Percentiles rank a stretch among this genome's conserved stretches.
phyloP scores from a whole-genome alignment of 495 filamentous ascomycete genomes.

The Alectoria sarmentosa region DNA sequence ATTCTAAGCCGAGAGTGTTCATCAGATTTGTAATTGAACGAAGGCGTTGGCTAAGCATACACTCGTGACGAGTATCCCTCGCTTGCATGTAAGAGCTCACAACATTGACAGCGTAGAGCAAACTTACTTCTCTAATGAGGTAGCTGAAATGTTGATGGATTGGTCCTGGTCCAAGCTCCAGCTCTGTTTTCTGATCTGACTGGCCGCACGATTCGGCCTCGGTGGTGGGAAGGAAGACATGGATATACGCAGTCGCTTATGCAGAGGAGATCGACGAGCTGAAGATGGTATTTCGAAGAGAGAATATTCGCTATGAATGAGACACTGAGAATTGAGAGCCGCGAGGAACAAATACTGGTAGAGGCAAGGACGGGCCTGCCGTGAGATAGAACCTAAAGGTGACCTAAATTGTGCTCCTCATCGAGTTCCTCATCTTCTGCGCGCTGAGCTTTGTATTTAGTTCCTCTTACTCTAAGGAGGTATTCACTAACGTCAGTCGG shows the following conservation, averaged over 20 bases:
- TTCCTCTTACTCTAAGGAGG: not conserved
- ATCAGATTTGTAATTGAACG: not conserved
- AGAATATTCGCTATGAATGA: not conserved
- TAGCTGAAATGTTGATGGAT: not conserved
- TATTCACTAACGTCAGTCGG: not conserved
- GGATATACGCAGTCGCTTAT: not conserved
- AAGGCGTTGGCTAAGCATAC: not conserved
- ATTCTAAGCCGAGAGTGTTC: not conserved
- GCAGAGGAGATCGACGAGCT: not conserved
- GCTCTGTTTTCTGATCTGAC: not conserved
- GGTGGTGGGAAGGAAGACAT: not conserved
- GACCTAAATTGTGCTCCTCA: not conserved
- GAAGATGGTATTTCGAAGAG: not conserved
- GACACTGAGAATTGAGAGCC: not conserved
- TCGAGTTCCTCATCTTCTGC: not conserved
- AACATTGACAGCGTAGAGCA: not conserved
- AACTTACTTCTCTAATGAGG: not conserved
- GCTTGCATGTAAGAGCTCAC: not conserved
- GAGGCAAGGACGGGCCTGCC: not conserved
- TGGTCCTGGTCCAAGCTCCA: not conserved
- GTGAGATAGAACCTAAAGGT: not conserved
- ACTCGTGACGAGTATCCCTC: not conserved
- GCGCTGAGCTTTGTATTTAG: not conserved
- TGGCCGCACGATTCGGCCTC: not conserved
- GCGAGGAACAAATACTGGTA: not conserved